Evolutionary conservation across 192 early-diverging fungal genomes (phyloP).

Genomic region (Spizellomyces sp.): DNA sequence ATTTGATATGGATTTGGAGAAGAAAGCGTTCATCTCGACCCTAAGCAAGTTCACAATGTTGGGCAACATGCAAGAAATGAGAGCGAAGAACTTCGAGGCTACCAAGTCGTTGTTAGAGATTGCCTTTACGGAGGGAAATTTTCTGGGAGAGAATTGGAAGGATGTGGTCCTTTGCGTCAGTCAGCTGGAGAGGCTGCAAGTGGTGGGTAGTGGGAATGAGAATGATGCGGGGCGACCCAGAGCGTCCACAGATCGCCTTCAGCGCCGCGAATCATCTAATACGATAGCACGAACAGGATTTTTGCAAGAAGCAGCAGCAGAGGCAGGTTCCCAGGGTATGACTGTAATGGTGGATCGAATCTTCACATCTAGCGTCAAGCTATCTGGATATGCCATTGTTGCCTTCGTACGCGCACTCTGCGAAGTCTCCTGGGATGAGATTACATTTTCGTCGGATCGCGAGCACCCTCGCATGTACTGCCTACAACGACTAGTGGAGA

Average conservation of each 20-base stretch:
- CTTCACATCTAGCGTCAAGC: conserved; percentile 76
- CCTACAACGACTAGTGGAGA: conserved; percentile 93
- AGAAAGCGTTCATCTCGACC: conserved; percentile 88
- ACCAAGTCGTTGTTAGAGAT: conserved; percentile 85
- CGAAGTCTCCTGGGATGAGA: conserved; percentile 88
- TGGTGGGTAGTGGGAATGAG: conserved; percentile 38
- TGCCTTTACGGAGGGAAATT: conserved; percentile 57
- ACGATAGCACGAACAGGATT: conserved; percentile 16
- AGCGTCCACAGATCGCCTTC: conserved; percentile 19
- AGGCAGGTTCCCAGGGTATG: conserved; percentile 65
- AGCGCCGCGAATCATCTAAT: conserved; percentile 30
- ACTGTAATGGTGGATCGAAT: conserved; percentile 82
- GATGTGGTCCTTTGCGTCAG: conserved; percentile 85
- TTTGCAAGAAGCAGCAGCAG: conserved; percentile 55
- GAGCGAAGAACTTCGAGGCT: conserved; percentile 89
- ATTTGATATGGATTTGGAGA: conserved; percentile 90
- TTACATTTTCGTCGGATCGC: conserved; percentile 57
- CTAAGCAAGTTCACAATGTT: conserved; percentile 87
- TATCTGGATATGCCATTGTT: conserved; percentile 82
- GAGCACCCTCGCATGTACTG: conserved; percentile 67
- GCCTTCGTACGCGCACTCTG: conserved; percentile 90
- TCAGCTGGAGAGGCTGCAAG: conserved; percentile 86
- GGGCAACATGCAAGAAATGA: conserved; percentile 82
- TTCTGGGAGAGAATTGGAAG: conserved; percentile 69
- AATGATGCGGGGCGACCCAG: conserved; percentile 1